A percentile compares a stretch with the other conserved stretches of the same genome.
Conservation (phyloP, 148 eudicot species). For the Camellia sinensis region DNA sequence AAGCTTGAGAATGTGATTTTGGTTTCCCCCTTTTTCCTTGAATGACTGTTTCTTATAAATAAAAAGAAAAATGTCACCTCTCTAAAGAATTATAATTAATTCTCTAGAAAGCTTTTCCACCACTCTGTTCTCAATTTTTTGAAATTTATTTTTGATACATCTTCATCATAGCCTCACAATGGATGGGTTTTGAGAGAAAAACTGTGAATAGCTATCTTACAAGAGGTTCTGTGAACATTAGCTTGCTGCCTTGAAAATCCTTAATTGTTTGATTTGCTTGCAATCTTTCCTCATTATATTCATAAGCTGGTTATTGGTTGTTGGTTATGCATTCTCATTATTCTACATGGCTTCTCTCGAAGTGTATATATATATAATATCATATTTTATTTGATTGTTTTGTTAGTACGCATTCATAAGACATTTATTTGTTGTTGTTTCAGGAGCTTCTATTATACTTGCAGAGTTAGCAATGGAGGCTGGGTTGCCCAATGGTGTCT, state of each 20-base stretch:
- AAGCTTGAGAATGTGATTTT: too few species aligned
- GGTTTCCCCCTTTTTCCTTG: too few species aligned
- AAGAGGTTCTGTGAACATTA: not conserved
- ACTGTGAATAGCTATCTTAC: not conserved
- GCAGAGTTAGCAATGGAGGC: slow-evolving; percentile 62
- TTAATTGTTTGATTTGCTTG: not conserved
- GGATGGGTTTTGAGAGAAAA: not conserved
- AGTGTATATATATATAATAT: not conserved
- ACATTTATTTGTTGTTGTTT: slow-evolving; percentile 8
- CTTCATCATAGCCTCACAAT: not conserved
- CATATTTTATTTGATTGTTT: not conserved
- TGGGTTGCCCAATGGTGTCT: slow-evolving; percentile 77
- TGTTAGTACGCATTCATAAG: not conserved
- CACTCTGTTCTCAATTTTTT: not conserved
- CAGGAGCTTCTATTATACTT: slow-evolving; percentile 58
- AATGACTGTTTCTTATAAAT: too few species aligned
- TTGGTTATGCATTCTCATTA: not conserved
- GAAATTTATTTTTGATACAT: not conserved
- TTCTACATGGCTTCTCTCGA: not conserved
- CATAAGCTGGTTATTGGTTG: not conserved
- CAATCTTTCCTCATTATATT: not conserved
- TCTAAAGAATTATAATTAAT: not conserved
- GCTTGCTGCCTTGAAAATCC: not conserved
- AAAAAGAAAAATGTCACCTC: too few species aligned
- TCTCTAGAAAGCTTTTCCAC: not conserved